Percentiles rank a stretch among this genome's conserved stretches.
Conservation (phyloP, 768 basidiomycete genomes). For the Clitopilus hobsonii region DNA sequence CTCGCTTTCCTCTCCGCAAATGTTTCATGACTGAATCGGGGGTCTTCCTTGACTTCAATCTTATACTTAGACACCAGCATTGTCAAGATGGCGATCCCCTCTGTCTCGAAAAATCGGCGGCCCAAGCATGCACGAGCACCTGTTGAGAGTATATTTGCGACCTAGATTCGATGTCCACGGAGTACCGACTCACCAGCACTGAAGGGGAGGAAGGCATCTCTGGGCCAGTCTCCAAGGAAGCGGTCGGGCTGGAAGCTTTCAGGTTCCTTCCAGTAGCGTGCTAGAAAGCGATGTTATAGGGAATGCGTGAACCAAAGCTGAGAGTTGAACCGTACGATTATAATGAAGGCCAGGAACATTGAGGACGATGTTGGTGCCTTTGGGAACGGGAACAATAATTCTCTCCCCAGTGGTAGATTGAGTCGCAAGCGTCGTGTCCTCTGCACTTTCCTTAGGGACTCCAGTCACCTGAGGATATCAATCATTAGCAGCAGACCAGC, state of each 20-base stretch:
- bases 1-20: constrained; percentile 41
- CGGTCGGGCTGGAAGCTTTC: constrained; percentile 38
- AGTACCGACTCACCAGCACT: constrained; percentile 32
- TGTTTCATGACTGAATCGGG: constrained; percentile 39
- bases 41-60: constrained; percentile 46
- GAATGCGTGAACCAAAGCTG: background rate
- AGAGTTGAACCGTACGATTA: constrained; percentile 34
- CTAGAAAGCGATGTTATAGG: constrained; percentile 19
- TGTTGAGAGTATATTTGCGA: constrained; percentile 7
- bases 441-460: constrained; percentile 40
- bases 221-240: constrained; percentile 49
- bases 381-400: constrained; percentile 34
- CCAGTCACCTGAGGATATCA: constrained; percentile 23
- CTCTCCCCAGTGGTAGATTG: constrained; percentile 33
- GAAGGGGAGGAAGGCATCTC: constrained; percentile 53
- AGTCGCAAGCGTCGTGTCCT: constrained; percentile 38
- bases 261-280: constrained; percentile 54
- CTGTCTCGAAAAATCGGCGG: constrained; percentile 48
- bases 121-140: constrained; percentile 43
- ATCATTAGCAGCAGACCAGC: background rate
- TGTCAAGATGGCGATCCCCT: constrained; percentile 46
- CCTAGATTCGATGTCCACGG: background rate
- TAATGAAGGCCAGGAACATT: constrained; percentile 40
- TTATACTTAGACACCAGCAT: constrained; percentile 41
- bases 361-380: constrained; percentile 33